phyloP scores from a whole-genome alignment of 225 moss, liverwort and hornwort genomes.

The Marchantia paleacea region DNA sequence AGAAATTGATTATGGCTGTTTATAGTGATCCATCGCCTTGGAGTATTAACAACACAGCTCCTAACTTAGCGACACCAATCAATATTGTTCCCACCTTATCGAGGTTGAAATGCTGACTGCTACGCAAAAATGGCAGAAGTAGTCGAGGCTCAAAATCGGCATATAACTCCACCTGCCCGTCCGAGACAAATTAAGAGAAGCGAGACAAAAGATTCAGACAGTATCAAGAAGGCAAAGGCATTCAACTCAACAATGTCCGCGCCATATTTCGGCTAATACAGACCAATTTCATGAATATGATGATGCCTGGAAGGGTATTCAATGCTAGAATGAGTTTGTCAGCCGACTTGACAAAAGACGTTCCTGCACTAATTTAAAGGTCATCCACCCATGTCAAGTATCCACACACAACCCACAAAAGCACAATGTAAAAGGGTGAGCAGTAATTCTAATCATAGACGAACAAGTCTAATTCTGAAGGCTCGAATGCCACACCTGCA shows the following conservation, averaged over 20 bases:
- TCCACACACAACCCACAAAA: not conserved
- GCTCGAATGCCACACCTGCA: conserved; percentile 60
- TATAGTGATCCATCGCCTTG: not conserved
- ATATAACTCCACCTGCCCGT: conserved; percentile 82
- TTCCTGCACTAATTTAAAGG: not conserved
- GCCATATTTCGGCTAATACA: not conserved
- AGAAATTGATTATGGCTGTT: not conserved
- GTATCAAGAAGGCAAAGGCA: too few species aligned
- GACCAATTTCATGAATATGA: not conserved
- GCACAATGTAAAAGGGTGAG: not conserved
- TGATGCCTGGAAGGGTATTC: not conserved
- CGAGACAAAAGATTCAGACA: too few species aligned
- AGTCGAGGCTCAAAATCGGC: conserved; percentile 96
- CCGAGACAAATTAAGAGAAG: not conserved
- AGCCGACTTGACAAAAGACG: not conserved
- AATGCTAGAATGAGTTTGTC: not conserved
- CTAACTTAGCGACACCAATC: not conserved
- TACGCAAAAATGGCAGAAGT: conserved; percentile 92
- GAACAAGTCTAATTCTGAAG: not conserved
- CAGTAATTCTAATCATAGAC: not conserved
- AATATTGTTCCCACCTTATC: conserved; percentile 47
- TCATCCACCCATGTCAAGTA: not conserved
- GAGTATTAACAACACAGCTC: not conserved
- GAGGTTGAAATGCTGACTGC: conserved; percentile 82
- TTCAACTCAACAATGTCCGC: too few species aligned